Base-by-base conservation (phyloP, 768 basidiomycete genomes). In the Pleurotus tuoliensis region DNA sequence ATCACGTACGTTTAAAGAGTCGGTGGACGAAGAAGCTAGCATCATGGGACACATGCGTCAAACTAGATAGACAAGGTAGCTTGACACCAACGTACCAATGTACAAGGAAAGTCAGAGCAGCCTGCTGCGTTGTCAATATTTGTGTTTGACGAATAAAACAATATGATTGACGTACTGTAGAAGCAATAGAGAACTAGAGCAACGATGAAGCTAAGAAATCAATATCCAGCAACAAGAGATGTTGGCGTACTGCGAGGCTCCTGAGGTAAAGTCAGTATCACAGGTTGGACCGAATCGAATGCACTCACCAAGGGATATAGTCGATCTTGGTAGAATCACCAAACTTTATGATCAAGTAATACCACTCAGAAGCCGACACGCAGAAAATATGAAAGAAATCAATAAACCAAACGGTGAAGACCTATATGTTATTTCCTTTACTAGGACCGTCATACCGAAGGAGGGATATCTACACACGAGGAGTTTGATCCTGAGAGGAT, bases 1-100 rank as follows among this genome's bases (percentile, higher is more conserved):
- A 27, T 12, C 41, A 66, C 75, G 51, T 58, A 77, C 76, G 61
- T 62, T 66, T 66, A 56, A 69, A 73, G 22, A 78, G 74, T 7
- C 77, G 62, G 43, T 71, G 68, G 13, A 72, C 71, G 44, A 74
- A 72, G 66, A 74, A 74, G 27, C 71, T 76, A 55, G 1, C 12
- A 3, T 6, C 5, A 24, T 7, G 38, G 12, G 18, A 25, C 13
- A 8, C 30, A 34, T 8, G 11, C 24, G 24, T 25, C 24, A 25
- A 11, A 2, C 30, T 11, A 34, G 8, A 34, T 34, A 34, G 30
- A 34, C 30, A 34, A 34, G 30, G 8, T 34, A 38, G 15, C 48
- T 0, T 16, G 9, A 7, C 5, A 15, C n/a, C 5, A 22, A 13
- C 56, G 15, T 49, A 56, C 56, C 56, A 40, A 16, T 56, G 56